Base-by-base conservation (phyloP, 1,139 yeast species). In the Suhomyces maxii region DNA sequence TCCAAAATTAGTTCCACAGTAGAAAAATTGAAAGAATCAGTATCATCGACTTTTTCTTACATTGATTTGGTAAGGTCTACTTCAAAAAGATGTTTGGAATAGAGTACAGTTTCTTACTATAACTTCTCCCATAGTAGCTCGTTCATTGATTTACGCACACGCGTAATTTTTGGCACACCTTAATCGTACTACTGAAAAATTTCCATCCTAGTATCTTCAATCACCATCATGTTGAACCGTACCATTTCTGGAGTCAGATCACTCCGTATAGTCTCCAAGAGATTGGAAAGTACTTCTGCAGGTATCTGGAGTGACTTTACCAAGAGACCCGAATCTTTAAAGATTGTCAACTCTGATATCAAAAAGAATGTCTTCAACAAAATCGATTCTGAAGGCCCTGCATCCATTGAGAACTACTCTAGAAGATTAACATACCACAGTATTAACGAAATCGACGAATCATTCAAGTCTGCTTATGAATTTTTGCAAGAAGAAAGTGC, bases 381-480 rank as follows among this genome's bases (percentile, higher is more conserved):
- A 32, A 59, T 64, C 39, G 54, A 66, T 40, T 46, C 53, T 7
- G 45, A 53, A 18, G 74, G 73, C 6, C 76, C 76, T n/a, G 56
- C 58, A 8, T 66, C 73, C 41, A 55, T 66, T 12, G 46, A 48
- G 25, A 49, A 54, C 41, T 44, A 49, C 4, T 53, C 54, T 23
- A 58, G 60, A 43, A 54, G 60, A 51, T 48, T 54, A 40, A 58
- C 61, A 7, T 90, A 90, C 67, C 77, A 73, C 48, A 73, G 91
- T 1, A 96, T 96, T 25, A 69, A 65, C 39, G 85, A 83, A 1
- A 75, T 90, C 43, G 83, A 86, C 53, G 87, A 84, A 40, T 85
- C 88, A 1, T 90, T 89, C 65, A 79, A 84, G 46, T 63, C 76
- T 45, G 89, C 96, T 2, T 81, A 86, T 57, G 76, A 81, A 25